Evolutionary conservation across 1,284 basidiomycete species (phyloP).

Genomic region (Ustilago xerochloae): DNA sequence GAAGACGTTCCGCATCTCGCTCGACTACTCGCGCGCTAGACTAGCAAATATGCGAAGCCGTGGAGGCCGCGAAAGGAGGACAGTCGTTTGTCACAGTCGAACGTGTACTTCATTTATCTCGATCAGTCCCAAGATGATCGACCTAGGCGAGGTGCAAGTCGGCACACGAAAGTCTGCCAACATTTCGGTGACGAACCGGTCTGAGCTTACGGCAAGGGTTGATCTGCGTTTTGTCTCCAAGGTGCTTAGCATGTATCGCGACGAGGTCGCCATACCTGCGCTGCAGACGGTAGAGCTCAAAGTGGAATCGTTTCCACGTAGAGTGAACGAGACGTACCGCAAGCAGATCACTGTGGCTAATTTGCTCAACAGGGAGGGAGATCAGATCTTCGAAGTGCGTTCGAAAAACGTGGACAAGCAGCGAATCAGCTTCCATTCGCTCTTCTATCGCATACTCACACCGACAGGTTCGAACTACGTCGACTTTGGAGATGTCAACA

Average conservation of each 20-base stretch:
- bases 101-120: conserved; percentile 71
- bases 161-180: conserved; percentile 70
- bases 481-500: conserved; percentile 72
- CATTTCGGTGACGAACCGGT: conserved; percentile 70
- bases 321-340: conserved; percentile 71
- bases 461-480: conserved; percentile 71
- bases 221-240: conserved; percentile 72
- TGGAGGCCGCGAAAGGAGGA: conserved; percentile 67
- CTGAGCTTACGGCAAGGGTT: conserved; percentile 70
- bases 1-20: conserved; percentile 70
- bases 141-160: conserved; percentile 72
- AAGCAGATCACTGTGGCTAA: conserved; percentile 71
- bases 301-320: conserved; percentile 71
- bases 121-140: conserved; percentile 69
- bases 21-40: conserved; percentile 69
- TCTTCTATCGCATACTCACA: conserved; percentile 72
- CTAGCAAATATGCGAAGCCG: conserved; percentile 57
- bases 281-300: conserved; percentile 70
- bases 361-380: conserved; percentile 66
- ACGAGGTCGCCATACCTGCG: conserved; percentile 71
- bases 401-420: conserved; percentile 71
- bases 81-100: conserved; percentile 69
- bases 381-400: conserved; percentile 71
- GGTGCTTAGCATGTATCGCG: conserved; percentile 71
- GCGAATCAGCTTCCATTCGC: conserved; percentile 71